phyloP scores from a whole-genome alignment of 495 filamentous ascomycete species.

The Staphylotrichum longicolle region DNA sequence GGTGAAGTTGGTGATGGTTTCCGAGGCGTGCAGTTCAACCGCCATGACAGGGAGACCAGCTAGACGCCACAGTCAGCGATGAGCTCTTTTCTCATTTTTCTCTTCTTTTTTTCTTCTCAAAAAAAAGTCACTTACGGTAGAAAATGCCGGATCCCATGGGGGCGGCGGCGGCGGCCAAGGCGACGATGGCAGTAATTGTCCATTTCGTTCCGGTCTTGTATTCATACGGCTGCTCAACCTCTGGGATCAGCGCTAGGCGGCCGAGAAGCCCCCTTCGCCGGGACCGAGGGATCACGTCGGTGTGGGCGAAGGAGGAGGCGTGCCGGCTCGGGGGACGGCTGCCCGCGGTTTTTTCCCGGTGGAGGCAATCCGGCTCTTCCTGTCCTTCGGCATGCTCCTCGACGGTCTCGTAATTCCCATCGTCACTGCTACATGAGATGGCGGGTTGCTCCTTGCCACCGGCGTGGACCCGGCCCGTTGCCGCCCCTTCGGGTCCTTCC shows the following conservation, averaged over 20 bases:
- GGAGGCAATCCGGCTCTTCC: background rate
- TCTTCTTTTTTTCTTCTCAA: background rate
- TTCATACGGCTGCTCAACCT: conserved; percentile 71
- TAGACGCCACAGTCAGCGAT: conserved; percentile 26
- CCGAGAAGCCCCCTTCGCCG: conserved; percentile 74
- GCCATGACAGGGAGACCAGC: conserved; percentile 73
- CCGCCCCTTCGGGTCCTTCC: background rate
- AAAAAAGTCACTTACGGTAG: conserved; percentile 60
- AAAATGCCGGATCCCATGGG: conserved; percentile 86
- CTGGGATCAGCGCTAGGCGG: conserved; percentile 72
- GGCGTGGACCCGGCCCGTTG: background rate
- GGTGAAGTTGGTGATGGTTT: conserved; percentile 76
- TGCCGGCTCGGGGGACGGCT: conserved; percentile 30
- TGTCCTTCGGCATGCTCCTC: background rate
- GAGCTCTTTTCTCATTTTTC: too few relatives aligned
- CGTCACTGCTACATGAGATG: conserved; percentile 7
- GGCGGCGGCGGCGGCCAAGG: conserved; percentile 69
- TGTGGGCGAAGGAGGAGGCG: conserved; percentile 39
- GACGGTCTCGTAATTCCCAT: background rate
- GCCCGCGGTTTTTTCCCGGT: conserved; percentile 14
- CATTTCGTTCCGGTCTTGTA: conserved; percentile 76
- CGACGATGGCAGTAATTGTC: conserved; percentile 78
- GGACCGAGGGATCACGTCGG: conserved; percentile 59
- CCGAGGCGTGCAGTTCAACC: conserved; percentile 58
- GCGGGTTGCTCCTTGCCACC: background rate